Base-by-base conservation (phyloP, 768 basidiomycete species). In the Rhizopogon vinicolor region DNA sequence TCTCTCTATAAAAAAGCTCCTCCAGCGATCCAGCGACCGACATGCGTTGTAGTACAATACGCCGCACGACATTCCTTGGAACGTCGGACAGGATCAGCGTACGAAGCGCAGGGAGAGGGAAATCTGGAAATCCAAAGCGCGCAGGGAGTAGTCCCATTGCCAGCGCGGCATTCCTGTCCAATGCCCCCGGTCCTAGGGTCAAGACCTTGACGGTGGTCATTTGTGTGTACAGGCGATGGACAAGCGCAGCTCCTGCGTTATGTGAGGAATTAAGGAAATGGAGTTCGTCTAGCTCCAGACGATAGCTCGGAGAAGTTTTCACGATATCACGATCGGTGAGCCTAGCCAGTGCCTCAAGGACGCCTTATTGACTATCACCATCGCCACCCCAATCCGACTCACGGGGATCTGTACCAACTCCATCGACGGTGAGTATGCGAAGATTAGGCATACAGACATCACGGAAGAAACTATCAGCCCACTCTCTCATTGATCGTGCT, bases 311-410 rank as follows among this genome's bases (percentile, higher is more conserved):
- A 16, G 28, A n/a, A n/a, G 7, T 9, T 9, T 33, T 9, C 31
- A 9, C 3, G 31, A 9, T n/a, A 6, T 33, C 45, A 13, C 10
- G 7, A 13, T 14, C 7, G 7, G 45, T 31, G n/a, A 33, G 31
- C 6, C 18, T 7, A 6, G 16, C 10, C 12, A 46, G 28, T 0
- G 5, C 18, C 6, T 33, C n/a, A 33, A 46, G 9, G 44, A 31
- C 0, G n/a, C 29, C n/a, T 7, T 31, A 18, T 2, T 18, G 1
- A 33, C 1, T 7, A 29, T 4, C 3, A 3, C 0, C 0, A 3
- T 25, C 25, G 3, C 25, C 3, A 25, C 5, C 25, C 25, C 25
- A 4, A 4, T 25, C 25, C 25, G 4, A 5, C 25, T 4, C 3
- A 25, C 5, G 3, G 25, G 25, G 25, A 25, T 25, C 25, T 9